These are phyloP conservation scores for Sonneratia alba DNA, from an alignment of 345 rosid genomes.

Conservation along the genomic window DNA sequence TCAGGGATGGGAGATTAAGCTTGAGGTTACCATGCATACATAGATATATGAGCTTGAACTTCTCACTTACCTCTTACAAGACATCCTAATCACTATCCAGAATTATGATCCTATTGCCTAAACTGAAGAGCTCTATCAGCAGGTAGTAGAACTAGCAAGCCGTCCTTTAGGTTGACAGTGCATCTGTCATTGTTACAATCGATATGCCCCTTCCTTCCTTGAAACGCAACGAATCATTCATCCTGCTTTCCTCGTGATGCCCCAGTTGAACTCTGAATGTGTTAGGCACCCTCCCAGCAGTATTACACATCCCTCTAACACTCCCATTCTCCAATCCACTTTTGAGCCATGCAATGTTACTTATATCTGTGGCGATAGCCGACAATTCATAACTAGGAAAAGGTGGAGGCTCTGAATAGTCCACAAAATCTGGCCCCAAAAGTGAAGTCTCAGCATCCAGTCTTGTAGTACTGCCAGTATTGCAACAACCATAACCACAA, in stretches of 20 bases:
- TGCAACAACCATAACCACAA: conserved; percentile 65
- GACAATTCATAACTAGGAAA: conserved; percentile 71
- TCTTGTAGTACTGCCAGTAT: conserved; percentile 11
- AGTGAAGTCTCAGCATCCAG: conserved; percentile 25
- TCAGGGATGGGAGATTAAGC: too few relatives aligned
- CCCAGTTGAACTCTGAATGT: neutral
- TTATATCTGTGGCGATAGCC: conserved; percentile 63
- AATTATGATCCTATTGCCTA: neutral
- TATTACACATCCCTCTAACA: conserved; percentile 35
- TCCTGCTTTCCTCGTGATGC: conserved; percentile 22
- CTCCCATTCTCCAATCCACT: conserved; percentile 64
- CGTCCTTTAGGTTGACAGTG: conserved; percentile 8
- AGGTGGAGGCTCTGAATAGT: conserved; percentile 43
- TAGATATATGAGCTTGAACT: neutral
- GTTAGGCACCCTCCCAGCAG: conserved; percentile 4
- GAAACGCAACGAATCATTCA: conserved; percentile 23
- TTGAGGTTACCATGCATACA: too few relatives aligned
- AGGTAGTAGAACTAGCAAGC: neutral
- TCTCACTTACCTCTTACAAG: neutral
- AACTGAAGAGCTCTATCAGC: neutral
- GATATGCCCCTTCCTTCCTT: conserved; percentile 27
- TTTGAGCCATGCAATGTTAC: conserved; percentile 78
- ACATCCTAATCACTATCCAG: neutral
- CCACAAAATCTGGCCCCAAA: conserved; percentile 77
- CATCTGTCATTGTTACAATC: conserved; percentile 9